These are phyloP conservation scores for Wickerhamomyces alni DNA, from an alignment of 805 yeast species.

Conservation along the genomic window DNA sequence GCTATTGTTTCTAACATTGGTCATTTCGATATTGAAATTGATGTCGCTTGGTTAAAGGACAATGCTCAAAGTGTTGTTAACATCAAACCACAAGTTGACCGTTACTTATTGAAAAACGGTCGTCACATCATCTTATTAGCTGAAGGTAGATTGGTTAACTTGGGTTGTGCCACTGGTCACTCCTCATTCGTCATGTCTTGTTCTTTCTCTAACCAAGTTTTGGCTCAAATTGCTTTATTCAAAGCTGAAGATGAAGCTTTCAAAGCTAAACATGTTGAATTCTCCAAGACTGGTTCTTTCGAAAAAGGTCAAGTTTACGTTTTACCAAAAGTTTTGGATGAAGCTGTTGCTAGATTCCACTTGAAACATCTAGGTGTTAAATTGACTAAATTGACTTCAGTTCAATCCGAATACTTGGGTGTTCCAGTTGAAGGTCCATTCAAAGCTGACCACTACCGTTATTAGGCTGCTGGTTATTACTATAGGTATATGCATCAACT, in stretches of 20 bases:
- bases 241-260: conserved; percentile 77
- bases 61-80: conserved; percentile 90
- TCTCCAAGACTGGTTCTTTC: conserved; percentile 88
- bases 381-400: conserved; percentile 68
- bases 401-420: conserved; percentile 92
- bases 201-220: conserved; percentile 98
- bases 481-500: conserved; percentile 18
- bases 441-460: conserved; percentile 98
- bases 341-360: conserved; percentile 96
- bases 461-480: conserved; percentile 39
- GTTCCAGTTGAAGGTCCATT: conserved; percentile 90
- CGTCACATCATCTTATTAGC: conserved; percentile 94
- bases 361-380: conserved; percentile 90
- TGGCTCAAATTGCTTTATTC: conserved; percentile 97
- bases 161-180: conserved; percentile 99
- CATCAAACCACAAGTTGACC: conserved; percentile 99
- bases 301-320: conserved; percentile 82
- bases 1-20: conserved; percentile 99
- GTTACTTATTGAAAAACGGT: conserved; percentile 84
- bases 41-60: conserved; percentile 97
- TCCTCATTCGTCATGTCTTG: conserved; percentile 98
- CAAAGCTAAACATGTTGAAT: conserved; percentile 80
- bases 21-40: conserved; percentile 98
- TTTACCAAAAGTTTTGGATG: conserved; percentile 96
- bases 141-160: conserved; percentile 98